Evolutionary conservation across 108 stramenopile genomes (phyloP).

Genomic region (Nitzschia palea): DNA sequence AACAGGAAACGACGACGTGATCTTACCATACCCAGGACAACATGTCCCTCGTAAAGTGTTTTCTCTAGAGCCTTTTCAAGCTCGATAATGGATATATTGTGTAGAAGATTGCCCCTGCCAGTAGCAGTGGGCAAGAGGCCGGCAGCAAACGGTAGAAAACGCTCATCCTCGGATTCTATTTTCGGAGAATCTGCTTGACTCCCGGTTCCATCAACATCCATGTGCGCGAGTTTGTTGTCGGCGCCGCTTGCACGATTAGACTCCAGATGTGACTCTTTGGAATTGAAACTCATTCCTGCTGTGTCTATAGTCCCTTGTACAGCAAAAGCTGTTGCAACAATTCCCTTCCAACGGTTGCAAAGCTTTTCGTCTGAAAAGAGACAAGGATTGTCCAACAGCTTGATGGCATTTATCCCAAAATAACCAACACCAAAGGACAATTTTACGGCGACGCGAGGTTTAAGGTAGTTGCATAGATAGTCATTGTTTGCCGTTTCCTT

Average conservation of each 20-base stretch:
- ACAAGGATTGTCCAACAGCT: conserved; percentile 33
- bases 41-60: conserved; percentile 49
- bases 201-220: conserved; percentile 7
- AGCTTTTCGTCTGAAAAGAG: conserved; percentile 52
- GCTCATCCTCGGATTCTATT: conserved; percentile 9
- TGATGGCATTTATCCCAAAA: conserved; percentile 33
- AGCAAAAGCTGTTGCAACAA: conserved; percentile 54
- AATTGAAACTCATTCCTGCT: conserved; percentile 41
- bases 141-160: conserved; percentile 60
- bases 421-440: conserved; percentile 57
- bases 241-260: not conserved
- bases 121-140: conserved; percentile 59
- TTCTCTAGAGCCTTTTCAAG: conserved; percentile 55
- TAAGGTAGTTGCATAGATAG: conserved; percentile 16
- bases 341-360: conserved; percentile 61
- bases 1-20: not conserved
- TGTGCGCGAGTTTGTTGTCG: not conserved
- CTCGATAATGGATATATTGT: conserved; percentile 40
- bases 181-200: conserved; percentile 5
- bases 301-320: conserved; percentile 50
- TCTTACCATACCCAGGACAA: conserved; percentile 49
- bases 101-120: conserved; percentile 48
- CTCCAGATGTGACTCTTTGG: not conserved
- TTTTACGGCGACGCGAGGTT: conserved; percentile 45
- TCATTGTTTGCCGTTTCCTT: not conserved